Evolutionary conservation across 2,329 filamentous ascomycete species (phyloP).

Genomic region (Lachnellula arida): DNA sequence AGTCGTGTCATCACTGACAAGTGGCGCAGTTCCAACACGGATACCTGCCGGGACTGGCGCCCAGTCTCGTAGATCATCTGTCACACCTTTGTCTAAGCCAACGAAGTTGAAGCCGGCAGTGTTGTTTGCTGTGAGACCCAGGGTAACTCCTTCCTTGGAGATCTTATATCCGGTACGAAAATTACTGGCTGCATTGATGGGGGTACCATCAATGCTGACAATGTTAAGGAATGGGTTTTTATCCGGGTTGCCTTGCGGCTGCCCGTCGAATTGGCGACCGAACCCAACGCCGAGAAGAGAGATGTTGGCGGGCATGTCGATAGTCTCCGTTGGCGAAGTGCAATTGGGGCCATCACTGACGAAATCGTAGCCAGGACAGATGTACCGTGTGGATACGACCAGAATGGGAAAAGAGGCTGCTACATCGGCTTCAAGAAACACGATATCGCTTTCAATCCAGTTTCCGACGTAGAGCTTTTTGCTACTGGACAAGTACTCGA

Average conservation of each 20-base stretch:
- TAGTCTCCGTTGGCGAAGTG: neutral
- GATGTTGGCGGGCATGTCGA: conserved; percentile 2
- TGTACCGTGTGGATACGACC: neutral
- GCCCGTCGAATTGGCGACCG: conserved; percentile 8
- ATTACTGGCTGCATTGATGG: neutral
- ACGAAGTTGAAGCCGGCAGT: neutral
- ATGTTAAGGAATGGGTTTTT: conserved; percentile 12
- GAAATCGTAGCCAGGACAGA: conserved; percentile 6
- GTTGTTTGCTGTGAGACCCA: conserved; percentile 6
- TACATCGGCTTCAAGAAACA: neutral
- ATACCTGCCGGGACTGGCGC: conserved; percentile 2
- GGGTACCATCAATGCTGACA: neutral
- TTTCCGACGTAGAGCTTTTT: conserved; percentile 6
- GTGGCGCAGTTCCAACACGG: conserved; percentile 1
- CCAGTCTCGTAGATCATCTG: conserved; percentile 5
- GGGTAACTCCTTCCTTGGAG: conserved; percentile 2
- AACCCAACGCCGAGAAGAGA: conserved; percentile 9
- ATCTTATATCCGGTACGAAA: conserved; percentile 9
- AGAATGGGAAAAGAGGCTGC: conserved; percentile 5
- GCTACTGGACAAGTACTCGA: conserved; percentile 8
- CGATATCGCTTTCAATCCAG: conserved; percentile 9
- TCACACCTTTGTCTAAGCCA: neutral
- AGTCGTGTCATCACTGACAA: neutral
- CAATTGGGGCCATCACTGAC: conserved; percentile 4
- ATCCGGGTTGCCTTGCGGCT: conserved; percentile 14